These are phyloP conservation scores for Metschnikowia orientalis DNA, from an alignment of 805 yeast genomes.

Conservation along the genomic window DNA sequence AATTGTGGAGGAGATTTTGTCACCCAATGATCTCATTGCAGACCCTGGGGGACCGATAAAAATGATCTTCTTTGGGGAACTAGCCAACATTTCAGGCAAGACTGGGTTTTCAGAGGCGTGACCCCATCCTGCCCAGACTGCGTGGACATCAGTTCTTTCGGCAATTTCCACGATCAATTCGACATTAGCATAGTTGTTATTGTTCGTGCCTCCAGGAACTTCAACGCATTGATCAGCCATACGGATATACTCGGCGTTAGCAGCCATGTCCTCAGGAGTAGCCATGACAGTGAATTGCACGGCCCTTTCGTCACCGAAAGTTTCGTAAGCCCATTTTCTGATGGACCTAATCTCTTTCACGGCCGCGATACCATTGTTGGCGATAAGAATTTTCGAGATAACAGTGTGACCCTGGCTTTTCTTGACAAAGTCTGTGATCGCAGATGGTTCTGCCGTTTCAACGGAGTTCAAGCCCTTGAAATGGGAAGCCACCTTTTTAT, in stretches of 20 bases:
- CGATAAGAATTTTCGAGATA: slow-evolving; percentile 80
- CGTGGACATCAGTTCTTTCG: slow-evolving; percentile 93
- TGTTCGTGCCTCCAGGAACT: slow-evolving; percentile 99
- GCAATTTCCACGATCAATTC: slow-evolving; percentile 96
- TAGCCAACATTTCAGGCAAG: slow-evolving; percentile 89
- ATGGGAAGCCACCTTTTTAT: slow-evolving; percentile 53
- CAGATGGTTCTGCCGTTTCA: slow-evolving; percentile 70
- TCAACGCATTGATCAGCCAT: slow-evolving; percentile 99
- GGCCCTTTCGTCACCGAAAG: slow-evolving; percentile 94
- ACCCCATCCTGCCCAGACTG: slow-evolving; percentile 99
- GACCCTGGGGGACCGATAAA: slow-evolving; percentile 99
- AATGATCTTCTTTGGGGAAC: slow-evolving; percentile 83
- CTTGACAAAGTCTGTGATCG: slow-evolving; percentile 78
- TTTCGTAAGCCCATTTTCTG: slow-evolving; percentile 98
- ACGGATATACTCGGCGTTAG: slow-evolving; percentile 95
- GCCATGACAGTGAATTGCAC: slow-evolving; percentile 98
- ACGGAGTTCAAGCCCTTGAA: slow-evolving; percentile 81
- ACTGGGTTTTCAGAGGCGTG: slow-evolving; percentile 98
- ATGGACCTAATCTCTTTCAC: slow-evolving; percentile 97
- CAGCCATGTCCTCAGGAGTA: slow-evolving; percentile 97
- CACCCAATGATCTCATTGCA: slow-evolving; percentile 99
- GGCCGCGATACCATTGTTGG: slow-evolving; percentile 99
- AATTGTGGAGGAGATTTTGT: slow-evolving; percentile 94
- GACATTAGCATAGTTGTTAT: slow-evolving; percentile 97
- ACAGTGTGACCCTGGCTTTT: slow-evolving; percentile 93